Evolutionary conservation across 306 rosid species (phyloP).

Genomic region (Psophocarpus tetragonolobus): DNA sequence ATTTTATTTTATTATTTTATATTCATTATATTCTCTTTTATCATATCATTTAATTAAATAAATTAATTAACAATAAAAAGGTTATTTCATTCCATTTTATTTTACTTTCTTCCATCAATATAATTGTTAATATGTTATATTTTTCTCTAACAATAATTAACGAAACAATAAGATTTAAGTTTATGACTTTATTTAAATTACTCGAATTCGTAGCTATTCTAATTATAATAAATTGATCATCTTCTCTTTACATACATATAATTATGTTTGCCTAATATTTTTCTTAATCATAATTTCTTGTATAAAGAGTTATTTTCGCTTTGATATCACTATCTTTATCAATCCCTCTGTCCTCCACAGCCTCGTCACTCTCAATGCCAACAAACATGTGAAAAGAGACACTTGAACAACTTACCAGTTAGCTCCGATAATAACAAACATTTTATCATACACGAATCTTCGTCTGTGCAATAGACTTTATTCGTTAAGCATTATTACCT

Average conservation of each 20-base stretch:
- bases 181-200: neutral
- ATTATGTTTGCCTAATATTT: neutral
- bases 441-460: constrained; percentile 29
- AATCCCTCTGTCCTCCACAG: neutral
- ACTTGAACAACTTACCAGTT: neutral
- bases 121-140: too few relatives aligned
- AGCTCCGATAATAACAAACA: constrained; percentile 29
- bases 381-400: constrained; percentile 14
- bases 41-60: too few relatives aligned
- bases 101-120: too few relatives aligned
- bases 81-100: too few relatives aligned
- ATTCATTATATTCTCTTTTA: too few relatives aligned
- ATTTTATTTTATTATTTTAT: too few relatives aligned
- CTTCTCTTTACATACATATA: neutral
- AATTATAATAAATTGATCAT: neutral
- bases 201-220: neutral
- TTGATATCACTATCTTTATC: neutral
- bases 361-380: neutral
- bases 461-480: constrained; percentile 13
- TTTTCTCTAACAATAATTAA: too few relatives aligned
- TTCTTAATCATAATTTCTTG: neutral
- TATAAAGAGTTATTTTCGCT: neutral
- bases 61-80: too few relatives aligned
- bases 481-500: neutral
- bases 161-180: neutral